phyloP scores from a whole-genome alignment of 768 basidiomycete species.

The Boletus rubropictus region DNA sequence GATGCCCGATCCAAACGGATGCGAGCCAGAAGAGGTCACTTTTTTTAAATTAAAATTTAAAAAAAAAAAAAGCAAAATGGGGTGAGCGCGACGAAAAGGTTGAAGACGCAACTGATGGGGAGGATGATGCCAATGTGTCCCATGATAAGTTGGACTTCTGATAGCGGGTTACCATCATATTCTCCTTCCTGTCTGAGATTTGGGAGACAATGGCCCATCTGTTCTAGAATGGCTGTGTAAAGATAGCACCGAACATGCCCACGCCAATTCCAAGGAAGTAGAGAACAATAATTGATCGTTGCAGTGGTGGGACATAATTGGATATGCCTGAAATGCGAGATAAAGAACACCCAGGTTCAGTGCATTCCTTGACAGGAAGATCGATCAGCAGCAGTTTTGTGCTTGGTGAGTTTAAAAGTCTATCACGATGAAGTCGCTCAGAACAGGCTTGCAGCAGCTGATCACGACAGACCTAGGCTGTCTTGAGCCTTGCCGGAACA shows the following conservation, averaged over 20 bases:
- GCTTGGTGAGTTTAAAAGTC: neutral
- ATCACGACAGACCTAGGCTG: constrained; percentile 46
- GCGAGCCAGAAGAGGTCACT: constrained; percentile 53
- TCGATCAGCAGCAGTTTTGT: constrained; percentile 60
- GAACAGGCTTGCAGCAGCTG: constrained; percentile 60
- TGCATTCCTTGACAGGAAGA: constrained; percentile 30
- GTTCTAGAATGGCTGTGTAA: constrained; percentile 44
- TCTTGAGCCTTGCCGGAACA: constrained; percentile 49
- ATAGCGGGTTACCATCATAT: constrained; percentile 47
- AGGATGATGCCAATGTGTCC: constrained; percentile 64
- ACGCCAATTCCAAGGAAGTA: constrained; percentile 48
- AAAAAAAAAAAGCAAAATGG: no score
- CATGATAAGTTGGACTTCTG: constrained; percentile 61
- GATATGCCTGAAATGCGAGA: constrained; percentile 52
- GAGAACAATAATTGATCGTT: constrained; percentile 45
- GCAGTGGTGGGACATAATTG: constrained; percentile 55
- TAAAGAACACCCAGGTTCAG: constrained; percentile 41
- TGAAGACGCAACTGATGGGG: constrained; percentile 44
- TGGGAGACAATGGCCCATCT: constrained; percentile 11
- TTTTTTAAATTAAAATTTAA: no score
- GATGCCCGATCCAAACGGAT: constrained; percentile 52
- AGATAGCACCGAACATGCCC: constrained; percentile 38
- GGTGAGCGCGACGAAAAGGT: no score
- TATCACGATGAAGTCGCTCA: no score
- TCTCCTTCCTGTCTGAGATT: no score